These are phyloP conservation scores for Exsudoporus floridanus DNA, from an alignment of 1,284 basidiomycete genomes.

Conservation along the genomic window DNA sequence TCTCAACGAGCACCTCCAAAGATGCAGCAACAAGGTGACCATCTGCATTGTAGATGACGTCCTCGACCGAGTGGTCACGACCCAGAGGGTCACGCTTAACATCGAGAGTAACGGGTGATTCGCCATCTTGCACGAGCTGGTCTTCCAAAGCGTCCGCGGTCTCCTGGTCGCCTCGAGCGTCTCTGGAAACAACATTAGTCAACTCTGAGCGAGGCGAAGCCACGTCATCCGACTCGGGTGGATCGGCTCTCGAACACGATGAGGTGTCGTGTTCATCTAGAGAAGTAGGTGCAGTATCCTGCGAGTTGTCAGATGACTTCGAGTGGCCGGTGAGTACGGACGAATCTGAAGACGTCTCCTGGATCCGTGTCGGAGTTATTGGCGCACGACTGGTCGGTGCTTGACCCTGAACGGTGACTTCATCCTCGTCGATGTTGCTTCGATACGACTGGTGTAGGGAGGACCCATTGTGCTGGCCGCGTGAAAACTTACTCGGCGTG, in stretches of 20 bases:
- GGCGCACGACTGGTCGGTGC: slow-evolving; percentile 28
- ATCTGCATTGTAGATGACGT: slow-evolving; percentile 89
- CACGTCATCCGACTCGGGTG: slow-evolving; percentile 3
- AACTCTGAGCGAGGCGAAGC: slow-evolving; percentile 45
- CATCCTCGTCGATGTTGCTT: slow-evolving; percentile 47
- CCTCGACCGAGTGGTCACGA: slow-evolving; percentile 74
- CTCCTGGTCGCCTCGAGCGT: slow-evolving; percentile 39
- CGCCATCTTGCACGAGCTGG: slow-evolving; percentile 52
- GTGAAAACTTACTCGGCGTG: slow-evolving; percentile 48
- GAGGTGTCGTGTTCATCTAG: slow-evolving; percentile 43
- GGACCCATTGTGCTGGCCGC: slow-evolving; percentile 34
- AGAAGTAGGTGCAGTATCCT: slow-evolving; percentile 49
- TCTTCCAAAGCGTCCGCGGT: slow-evolving; percentile 46
- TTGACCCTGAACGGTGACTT: slow-evolving; percentile 54
- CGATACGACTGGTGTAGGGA: slow-evolving; percentile 36
- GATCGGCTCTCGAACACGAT: slow-evolving; percentile 23
- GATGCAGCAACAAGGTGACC: slow-evolving; percentile 91
- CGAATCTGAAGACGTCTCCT: slow-evolving; percentile 35
- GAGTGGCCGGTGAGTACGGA: slow-evolving; percentile 38
- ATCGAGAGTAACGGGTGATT: slow-evolving; percentile 50
- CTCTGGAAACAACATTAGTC: slow-evolving; percentile 55
- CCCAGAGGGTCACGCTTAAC: slow-evolving; percentile 51
- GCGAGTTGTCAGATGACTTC: slow-evolving; percentile 44
- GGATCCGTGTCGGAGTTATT: slow-evolving; percentile 23
- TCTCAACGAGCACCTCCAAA: slow-evolving; percentile 84